Conservation (phyloP, 176 grass and related monocot species). For the Urochloa ruziziensis region DNA sequence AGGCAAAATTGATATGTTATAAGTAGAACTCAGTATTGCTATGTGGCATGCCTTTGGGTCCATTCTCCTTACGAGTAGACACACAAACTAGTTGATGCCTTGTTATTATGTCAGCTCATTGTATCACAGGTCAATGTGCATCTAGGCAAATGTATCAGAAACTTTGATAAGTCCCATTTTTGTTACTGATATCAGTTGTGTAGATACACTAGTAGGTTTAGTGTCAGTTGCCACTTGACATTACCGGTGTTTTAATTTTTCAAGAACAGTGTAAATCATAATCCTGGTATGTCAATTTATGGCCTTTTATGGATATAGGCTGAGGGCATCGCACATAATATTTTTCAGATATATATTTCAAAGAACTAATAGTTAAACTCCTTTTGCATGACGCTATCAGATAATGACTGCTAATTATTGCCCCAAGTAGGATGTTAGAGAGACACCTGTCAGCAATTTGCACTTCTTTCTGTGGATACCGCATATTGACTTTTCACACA, state of each 20-base stretch:
- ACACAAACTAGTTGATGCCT: not conserved
- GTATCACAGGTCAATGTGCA: not conserved
- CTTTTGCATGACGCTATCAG: not conserved
- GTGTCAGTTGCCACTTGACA: not conserved
- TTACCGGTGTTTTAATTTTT: not conserved
- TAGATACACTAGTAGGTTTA: not conserved
- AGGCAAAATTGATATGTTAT: not conserved
- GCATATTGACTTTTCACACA: not conserved
- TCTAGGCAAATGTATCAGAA: constrained; percentile 1
- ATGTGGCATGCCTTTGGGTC: not conserved
- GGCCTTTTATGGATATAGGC: not conserved
- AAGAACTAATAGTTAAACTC: not conserved
- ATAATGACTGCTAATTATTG: not conserved
- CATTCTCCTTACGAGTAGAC: not conserved
- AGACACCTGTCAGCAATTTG: not conserved
- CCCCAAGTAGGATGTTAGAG: not conserved
- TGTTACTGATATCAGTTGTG: not conserved
- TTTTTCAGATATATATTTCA: not conserved
- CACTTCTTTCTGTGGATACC: not conserved
- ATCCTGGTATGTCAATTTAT: not conserved
- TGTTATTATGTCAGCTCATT: not conserved
- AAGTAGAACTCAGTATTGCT: not conserved
- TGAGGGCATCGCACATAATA: not conserved
- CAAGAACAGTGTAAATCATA: not conserved
- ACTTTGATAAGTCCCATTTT: not conserved